Conservation (phyloP, 805 yeast species). For the Starmerella ratchasimensis region DNA sequence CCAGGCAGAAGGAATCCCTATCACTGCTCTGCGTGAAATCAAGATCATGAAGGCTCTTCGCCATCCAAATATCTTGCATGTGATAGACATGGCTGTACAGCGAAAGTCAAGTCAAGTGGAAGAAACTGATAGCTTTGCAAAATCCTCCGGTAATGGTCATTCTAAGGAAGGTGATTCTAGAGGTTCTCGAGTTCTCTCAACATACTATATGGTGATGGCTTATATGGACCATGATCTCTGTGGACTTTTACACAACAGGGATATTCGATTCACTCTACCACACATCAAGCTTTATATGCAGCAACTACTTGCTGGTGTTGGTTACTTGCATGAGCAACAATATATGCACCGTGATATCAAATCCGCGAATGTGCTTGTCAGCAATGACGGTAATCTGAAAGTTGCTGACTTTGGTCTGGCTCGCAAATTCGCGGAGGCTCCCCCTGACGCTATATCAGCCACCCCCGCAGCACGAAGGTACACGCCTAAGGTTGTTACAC, state of each 20-base stretch:
- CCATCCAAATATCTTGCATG: slow-evolving; percentile 59
- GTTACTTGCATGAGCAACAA: slow-evolving; percentile 54
- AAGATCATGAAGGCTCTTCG: slow-evolving; percentile 57
- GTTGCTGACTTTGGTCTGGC: slow-evolving; percentile 96
- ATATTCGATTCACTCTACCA: slow-evolving; percentile 41
- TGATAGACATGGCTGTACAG: slow-evolving; percentile 59
- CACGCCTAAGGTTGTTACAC: slow-evolving; percentile 72
- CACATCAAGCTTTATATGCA: slow-evolving; percentile 72
- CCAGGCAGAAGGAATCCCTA: slow-evolving; percentile 69
- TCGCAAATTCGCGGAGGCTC: slow-evolving; percentile 48
- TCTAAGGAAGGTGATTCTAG: too few relatives aligned
- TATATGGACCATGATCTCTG: slow-evolving; percentile 87
- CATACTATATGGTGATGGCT: slow-evolving; percentile 76
- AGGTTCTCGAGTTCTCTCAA: slow-evolving; percentile 25
- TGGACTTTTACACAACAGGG: slow-evolving; percentile 73
- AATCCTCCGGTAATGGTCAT: too few relatives aligned
- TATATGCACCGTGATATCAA: slow-evolving; percentile 82
- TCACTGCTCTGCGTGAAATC: slow-evolving; percentile 89
- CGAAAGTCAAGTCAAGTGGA: slow-evolving; percentile 16
- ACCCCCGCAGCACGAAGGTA: slow-evolving; percentile 31
- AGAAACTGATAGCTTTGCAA: too few relatives aligned
- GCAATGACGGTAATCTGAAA: slow-evolving; percentile 61
- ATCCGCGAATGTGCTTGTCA: slow-evolving; percentile 85
- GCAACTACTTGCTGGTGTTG: slow-evolving; percentile 68
- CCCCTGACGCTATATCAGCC: slow-evolving; percentile 40